Base-by-base conservation (phyloP, 805 yeast genomes). In the Wickerhamia fluorescens region DNA sequence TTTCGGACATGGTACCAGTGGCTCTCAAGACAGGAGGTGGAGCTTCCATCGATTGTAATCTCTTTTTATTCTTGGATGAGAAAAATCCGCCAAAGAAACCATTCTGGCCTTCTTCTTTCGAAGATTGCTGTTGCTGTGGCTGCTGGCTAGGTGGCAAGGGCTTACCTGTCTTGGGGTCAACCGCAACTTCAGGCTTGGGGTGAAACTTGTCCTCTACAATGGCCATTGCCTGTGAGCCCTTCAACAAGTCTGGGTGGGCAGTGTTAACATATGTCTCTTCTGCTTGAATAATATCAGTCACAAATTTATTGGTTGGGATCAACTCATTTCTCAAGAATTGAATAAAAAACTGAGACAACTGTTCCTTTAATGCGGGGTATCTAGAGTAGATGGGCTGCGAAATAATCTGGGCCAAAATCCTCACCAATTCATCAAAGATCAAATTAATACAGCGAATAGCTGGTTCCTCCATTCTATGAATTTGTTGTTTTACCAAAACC, bases 61-160 rank as follows among this genome's bases (percentile, higher is more conserved):
- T 79, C 72, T 88, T 88, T 63, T 88, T 92, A 56, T 86, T 86
- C 61, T 87, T 88, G 4, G 89, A 74, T 7, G 88, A 75, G 60
- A 92, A 92, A 53, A 92, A 89, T 1, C 96, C 95, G 31, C 96
- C 95, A 56, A 92, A 92, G 62, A 89, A 92, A 4, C 96, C 95
- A 29, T 77, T 73, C 20, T 66, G 41, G 30, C 66, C 66, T 34
- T 82, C 80, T 16, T 68, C 73, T 20, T 57, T 57, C 6, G 44
- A 23, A 4, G 40, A 40, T 19, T 4, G 57, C 18, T 3, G 57
- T 37, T 22, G 37, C 35, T 19, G 53, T 17, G 35, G 33, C 24
- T 37, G 66, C 37, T 52, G 55, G 42, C 60, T 52, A 22, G 62
- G 66, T 36, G 77, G 68, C 37, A 80, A 51, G 22, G 94, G 84